Percentiles rank a stretch among this genome's conserved stretches.
phyloP scores from a whole-genome alignment of 208 protist genomes.

The Crithidia bombi region DNA sequence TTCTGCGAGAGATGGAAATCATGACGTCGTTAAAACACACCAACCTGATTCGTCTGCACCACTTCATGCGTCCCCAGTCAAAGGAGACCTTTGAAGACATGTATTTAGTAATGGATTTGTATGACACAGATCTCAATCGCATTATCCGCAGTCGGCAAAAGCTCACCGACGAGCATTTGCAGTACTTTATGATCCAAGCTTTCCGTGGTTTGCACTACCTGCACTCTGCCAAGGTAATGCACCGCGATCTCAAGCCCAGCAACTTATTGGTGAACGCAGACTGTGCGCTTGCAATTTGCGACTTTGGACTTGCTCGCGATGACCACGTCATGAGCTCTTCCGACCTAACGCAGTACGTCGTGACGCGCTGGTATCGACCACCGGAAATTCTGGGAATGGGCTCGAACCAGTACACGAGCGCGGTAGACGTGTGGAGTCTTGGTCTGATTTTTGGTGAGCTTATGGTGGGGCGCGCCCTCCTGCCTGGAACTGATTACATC shows the following conservation, averaged over 20 bases:
- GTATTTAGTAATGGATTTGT: conserved; percentile 91
- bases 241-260: conserved; percentile 96
- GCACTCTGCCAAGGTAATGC: conserved; percentile 97
- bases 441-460: conserved; percentile 99
- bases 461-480: conserved; percentile 96
- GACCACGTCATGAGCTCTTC: conserved; percentile 57
- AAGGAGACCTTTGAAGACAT: conserved; percentile 87
- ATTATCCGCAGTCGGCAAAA: conserved; percentile 96
- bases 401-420: conserved; percentile 93
- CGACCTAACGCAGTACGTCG: conserved; percentile 97
- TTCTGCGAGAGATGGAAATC: conserved; percentile 97
- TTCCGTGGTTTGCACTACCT: conserved; percentile 96
- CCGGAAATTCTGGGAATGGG: conserved; percentile 97
- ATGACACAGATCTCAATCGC: conserved; percentile 98
- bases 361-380: conserved; percentile 99
- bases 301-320: conserved; percentile 92
- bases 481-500: conserved; percentile 91
- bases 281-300: conserved; percentile 95
- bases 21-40: conserved; percentile 92
- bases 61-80: conserved; percentile 78
- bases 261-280: conserved; percentile 97
- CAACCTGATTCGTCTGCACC: conserved; percentile 93
- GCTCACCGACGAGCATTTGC: conserved; percentile 97
- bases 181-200: conserved; percentile 99
- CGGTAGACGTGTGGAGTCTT: conserved; percentile 97